Conservation (phyloP, 2,329 filamentous ascomycete species). For the Monilinia vaccinii-corymbosi region DNA sequence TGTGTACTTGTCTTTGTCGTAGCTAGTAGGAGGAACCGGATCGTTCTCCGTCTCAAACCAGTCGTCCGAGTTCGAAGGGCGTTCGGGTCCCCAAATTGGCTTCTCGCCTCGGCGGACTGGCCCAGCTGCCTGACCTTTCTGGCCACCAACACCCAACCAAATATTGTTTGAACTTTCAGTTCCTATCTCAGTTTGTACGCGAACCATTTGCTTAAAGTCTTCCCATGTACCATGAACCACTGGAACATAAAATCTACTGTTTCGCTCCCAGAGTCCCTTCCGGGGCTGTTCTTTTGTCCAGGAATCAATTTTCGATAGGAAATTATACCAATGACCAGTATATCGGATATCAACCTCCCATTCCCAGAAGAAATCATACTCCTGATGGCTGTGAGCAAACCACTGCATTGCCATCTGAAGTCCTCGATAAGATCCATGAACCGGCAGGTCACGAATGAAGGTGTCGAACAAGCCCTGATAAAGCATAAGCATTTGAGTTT, state of each 20-base stretch:
- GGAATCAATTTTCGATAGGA: slow-evolving; percentile 57
- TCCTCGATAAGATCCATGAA: slow-evolving; percentile 88
- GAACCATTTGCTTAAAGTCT: slow-evolving; percentile 68
- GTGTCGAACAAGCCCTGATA: slow-evolving; percentile 83
- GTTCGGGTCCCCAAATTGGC: slow-evolving; percentile 76
- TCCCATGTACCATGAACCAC: slow-evolving; percentile 70
- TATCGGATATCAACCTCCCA: slow-evolving; percentile 94
- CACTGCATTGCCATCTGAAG: slow-evolving; percentile 92
- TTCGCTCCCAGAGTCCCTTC: slow-evolving; percentile 76
- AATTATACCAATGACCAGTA: slow-evolving; percentile 75
- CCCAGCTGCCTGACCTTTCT: slow-evolving; percentile 25
- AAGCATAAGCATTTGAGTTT: slow-evolving; percentile 82
- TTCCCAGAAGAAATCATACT: slow-evolving; percentile 89
- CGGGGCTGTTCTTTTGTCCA: slow-evolving; percentile 68
- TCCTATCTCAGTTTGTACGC: slow-evolving; percentile 65
- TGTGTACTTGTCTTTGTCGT: slow-evolving; percentile 69
- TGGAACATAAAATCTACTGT: slow-evolving; percentile 68
- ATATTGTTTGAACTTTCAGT: slow-evolving; percentile 56
- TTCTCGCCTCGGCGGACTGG: slow-evolving; percentile 40
- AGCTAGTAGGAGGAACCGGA: slow-evolving; percentile 58
- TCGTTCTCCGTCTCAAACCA: slow-evolving; percentile 68
- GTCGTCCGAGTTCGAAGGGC: slow-evolving; percentile 58
- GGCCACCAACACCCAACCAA: slow-evolving; percentile 44
- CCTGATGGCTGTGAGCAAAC: slow-evolving; percentile 79
- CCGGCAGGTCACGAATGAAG: slow-evolving; percentile 58